Evolutionary conservation across 1,139 yeast genomes (phyloP).

Genomic region (Waltiozyma sp.): DNA sequence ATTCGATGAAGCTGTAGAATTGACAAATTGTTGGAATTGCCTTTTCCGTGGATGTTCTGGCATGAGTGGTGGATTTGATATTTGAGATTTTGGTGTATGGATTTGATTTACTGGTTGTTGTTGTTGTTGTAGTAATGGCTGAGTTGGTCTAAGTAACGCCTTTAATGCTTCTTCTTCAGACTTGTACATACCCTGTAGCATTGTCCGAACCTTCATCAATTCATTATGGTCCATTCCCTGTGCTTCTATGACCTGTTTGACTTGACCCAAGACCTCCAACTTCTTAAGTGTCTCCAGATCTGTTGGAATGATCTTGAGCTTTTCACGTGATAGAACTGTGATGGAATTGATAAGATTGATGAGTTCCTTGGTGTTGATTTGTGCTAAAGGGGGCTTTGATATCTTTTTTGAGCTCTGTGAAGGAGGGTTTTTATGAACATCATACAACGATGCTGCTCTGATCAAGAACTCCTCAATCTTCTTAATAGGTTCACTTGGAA

Average conservation of each 20-base stretch:
- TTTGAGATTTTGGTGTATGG: too few relatives aligned
- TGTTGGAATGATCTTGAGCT: conserved; percentile 24
- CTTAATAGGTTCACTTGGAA: conserved; percentile 59
- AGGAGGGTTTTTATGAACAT: conserved; percentile 4
- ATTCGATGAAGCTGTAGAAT: not conserved
- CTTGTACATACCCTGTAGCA: conserved; percentile 23
- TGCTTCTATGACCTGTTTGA: conserved; percentile 23
- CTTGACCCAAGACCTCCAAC: conserved; percentile 23
- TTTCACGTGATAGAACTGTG: conserved; percentile 26
- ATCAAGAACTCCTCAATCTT: conserved; percentile 66
- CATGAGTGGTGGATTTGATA: too few relatives aligned
- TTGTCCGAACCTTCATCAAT: conserved; percentile 30
- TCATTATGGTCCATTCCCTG: conserved; percentile 27
- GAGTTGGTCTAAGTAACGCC: too few relatives aligned
- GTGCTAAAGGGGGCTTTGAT: conserved; percentile 3
- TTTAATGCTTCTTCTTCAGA: conserved; percentile 12
- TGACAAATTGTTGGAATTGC: not conserved
- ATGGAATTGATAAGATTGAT: conserved; percentile 30
- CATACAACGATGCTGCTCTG: conserved; percentile 29
- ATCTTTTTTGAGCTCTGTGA: conserved; percentile 7
- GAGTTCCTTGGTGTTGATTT: conserved; percentile 11
- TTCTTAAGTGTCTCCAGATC: conserved; percentile 24
- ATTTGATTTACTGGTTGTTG: not conserved
- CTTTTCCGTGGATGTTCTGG: not conserved
- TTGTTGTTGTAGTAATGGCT: not conserved